Conservation (phyloP, 106 monocot species). For the Ottelia alismoides region DNA sequence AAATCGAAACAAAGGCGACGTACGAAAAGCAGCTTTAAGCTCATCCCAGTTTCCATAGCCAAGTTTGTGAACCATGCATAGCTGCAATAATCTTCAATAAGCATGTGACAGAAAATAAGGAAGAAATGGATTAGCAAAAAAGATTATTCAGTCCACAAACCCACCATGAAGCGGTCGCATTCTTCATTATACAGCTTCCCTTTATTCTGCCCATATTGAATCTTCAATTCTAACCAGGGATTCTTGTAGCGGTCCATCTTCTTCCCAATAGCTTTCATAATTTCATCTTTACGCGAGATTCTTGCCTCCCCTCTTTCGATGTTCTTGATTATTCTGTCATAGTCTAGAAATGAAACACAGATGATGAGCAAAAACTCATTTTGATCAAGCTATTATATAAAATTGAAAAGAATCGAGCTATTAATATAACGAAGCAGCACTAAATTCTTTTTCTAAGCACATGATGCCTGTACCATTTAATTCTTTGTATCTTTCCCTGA, state of each 20-base stretch:
- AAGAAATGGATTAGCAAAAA: background rate
- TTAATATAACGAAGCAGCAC: background rate
- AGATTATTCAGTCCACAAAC: slow-evolving; percentile 5
- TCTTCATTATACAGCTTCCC: slow-evolving; percentile 97
- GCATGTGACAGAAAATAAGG: no score
- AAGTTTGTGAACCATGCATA: slow-evolving; percentile 95
- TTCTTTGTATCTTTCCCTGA: slow-evolving; percentile 84
- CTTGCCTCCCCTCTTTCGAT: slow-evolving; percentile 98
- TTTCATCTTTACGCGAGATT: slow-evolving; percentile 85
- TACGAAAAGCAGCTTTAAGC: slow-evolving; percentile 79
- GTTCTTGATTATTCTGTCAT: slow-evolving; percentile 90
- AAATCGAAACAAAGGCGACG: slow-evolving; percentile 87
- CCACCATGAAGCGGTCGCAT: slow-evolving; percentile 94
- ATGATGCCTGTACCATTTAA: slow-evolving; percentile 31
- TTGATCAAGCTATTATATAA: no score
- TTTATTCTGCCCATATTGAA: slow-evolving; percentile 98
- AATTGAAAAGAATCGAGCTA: no score
- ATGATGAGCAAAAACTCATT: background rate
- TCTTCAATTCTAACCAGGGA: slow-evolving; percentile 93
- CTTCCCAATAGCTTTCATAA: slow-evolving; percentile 90
- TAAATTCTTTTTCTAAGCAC: background rate
- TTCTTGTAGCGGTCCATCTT: slow-evolving; percentile 94
- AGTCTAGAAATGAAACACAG: slow-evolving; percentile 27
- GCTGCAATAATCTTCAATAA: no score
- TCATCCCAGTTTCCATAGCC: slow-evolving; percentile 99